Conservation (phyloP, 352 stramenopile species). For the Globisporangium parvum region DNA sequence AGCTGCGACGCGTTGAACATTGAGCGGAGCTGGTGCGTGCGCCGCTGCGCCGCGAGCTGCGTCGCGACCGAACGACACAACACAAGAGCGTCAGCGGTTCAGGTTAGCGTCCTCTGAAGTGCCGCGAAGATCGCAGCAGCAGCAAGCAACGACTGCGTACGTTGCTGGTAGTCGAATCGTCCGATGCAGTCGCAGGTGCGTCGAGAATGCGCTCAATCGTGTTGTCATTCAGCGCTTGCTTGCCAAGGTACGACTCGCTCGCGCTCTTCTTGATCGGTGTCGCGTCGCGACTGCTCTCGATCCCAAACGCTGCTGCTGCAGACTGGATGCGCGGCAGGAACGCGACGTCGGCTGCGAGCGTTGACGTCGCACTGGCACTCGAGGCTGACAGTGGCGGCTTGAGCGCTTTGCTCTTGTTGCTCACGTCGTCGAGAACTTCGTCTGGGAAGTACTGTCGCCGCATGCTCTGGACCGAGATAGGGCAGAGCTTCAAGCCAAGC, state of each 20-base stretch:
- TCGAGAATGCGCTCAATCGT: constrained; percentile 53
- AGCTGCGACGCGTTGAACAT: constrained; percentile 80
- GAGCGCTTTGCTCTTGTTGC: constrained; percentile 27
- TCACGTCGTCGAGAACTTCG: constrained; percentile 58
- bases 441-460: constrained; percentile 66
- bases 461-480: constrained; percentile 63
- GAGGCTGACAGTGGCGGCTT: constrained; percentile 4
- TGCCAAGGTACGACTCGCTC: constrained; percentile 51
- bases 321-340: constrained; percentile 27
- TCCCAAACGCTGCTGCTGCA: constrained; percentile 2
- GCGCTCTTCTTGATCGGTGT: constrained; percentile 25
- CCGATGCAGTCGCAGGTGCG: not conserved
- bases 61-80: not conserved
- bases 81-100: not conserved
- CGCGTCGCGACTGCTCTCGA: not conserved
- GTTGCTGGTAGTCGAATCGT: constrained; percentile 2
- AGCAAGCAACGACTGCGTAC: not conserved
- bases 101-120: not conserved
- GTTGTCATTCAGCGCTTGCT: constrained; percentile 45
- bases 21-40: constrained; percentile 58
- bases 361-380: constrained; percentile 7
- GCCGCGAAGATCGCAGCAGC: not conserved
- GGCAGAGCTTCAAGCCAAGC: constrained; percentile 58
- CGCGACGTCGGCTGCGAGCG: constrained; percentile 7
- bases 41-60: constrained; percentile 12